Evolutionary conservation across 257 asterid genomes (phyloP).

Genomic region (Lithospermum erythrorhizon): DNA sequence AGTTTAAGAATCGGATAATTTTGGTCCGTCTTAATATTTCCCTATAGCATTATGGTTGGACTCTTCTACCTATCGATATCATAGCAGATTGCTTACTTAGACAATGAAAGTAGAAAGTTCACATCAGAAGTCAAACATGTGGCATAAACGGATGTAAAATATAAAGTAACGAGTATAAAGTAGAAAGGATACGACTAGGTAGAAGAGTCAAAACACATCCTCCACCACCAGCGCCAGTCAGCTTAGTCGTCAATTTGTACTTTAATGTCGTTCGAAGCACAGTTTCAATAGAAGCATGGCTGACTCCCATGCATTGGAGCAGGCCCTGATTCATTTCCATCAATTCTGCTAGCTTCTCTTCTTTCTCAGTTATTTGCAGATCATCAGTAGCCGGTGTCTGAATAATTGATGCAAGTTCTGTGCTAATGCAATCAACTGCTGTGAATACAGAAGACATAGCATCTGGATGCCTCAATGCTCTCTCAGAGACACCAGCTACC

Average conservation of each 20-base stretch:
- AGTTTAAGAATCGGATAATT: neutral
- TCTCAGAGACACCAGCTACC: constrained; percentile 77
- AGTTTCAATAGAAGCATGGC: constrained; percentile 78
- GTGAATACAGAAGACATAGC: constrained; percentile 76
- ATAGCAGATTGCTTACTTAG: neutral
- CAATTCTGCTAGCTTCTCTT: constrained; percentile 71
- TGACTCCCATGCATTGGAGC: constrained; percentile 94
- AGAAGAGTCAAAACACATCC: constrained; percentile 91
- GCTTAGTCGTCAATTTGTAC: constrained; percentile 71
- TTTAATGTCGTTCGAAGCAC: constrained; percentile 66
- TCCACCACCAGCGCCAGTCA: constrained; percentile 99
- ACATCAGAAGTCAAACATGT: neutral
- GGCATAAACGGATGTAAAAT: constrained; percentile 1
- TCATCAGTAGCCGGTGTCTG: constrained; percentile 76
- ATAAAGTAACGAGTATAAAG: constrained; percentile 9
- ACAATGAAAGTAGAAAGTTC: neutral
- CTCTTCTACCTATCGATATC: neutral
- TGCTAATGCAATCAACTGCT: constrained; percentile 85
- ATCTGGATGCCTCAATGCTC: constrained; percentile 60
- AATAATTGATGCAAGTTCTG: constrained; percentile 65
- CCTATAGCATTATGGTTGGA: too few species aligned
- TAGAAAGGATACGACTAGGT: constrained; percentile 74
- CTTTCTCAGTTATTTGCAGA: constrained; percentile 84
- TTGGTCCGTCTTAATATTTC: neutral
- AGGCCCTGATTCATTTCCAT: constrained; percentile 97